These are phyloP conservation scores for Leccinum subrobustum DNA, from an alignment of 1,284 basidiomycete genomes.

Conservation along the genomic window DNA sequence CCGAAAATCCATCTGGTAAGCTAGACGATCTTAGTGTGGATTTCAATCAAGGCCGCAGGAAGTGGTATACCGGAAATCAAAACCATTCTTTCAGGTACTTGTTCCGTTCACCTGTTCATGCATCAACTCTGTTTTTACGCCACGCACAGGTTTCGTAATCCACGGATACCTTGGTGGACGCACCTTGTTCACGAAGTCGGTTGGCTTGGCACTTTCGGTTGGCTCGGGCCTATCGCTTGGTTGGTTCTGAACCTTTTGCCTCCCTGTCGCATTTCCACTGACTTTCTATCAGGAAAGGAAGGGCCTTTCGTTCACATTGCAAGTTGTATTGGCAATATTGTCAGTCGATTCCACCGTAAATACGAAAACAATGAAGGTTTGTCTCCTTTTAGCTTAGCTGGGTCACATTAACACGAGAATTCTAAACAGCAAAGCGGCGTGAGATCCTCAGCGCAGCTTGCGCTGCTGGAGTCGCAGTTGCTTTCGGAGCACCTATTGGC, in stretches of 20 bases:
- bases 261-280: slow-evolving; percentile 6
- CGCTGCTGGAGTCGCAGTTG: slow-evolving; percentile 90
- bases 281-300: slow-evolving; percentile 64
- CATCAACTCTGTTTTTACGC: slow-evolving; percentile 5
- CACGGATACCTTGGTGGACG: slow-evolving; percentile 94
- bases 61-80: slow-evolving; percentile 98
- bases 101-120: background rate
- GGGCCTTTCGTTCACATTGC: slow-evolving; percentile 98
- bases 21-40: slow-evolving; percentile 16
- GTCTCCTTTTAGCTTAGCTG: slow-evolving; percentile 11
- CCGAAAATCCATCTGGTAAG: slow-evolving; percentile 4
- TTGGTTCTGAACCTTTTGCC: slow-evolving; percentile 23
- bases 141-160: slow-evolving; percentile 83
- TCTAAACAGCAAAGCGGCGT: slow-evolving; percentile 73
- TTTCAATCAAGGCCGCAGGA: slow-evolving; percentile 72
- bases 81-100: slow-evolving; percentile 84
- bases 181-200: slow-evolving; percentile 87
- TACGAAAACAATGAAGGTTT: slow-evolving; percentile 92
- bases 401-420: background rate
- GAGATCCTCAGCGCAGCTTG: slow-evolving; percentile 92
- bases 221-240: slow-evolving; percentile 89
- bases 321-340: slow-evolving; percentile 92
- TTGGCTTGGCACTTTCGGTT: slow-evolving; percentile 88
- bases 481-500: slow-evolving; percentile 90
- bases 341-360: slow-evolving; percentile 84